Conservation (phyloP, 2,329 filamentous ascomycete genomes). For the Venturia asperata region DNA sequence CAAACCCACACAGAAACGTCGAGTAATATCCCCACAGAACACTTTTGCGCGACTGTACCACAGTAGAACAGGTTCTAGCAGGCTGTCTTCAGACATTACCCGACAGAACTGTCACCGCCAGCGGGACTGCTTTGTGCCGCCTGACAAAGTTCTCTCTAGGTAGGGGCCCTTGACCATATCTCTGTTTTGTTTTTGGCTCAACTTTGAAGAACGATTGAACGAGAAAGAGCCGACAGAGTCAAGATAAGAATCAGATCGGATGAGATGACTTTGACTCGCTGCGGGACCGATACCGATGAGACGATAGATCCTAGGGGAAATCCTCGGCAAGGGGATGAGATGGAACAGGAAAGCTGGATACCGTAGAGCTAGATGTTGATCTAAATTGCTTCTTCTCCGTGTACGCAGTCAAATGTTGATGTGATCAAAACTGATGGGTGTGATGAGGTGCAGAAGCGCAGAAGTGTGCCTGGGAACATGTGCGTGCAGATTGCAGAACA, state of each 20-base stretch:
- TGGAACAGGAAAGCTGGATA: background rate
- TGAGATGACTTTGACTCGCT: background rate
- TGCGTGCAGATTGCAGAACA: no score
- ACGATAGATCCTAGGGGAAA: background rate
- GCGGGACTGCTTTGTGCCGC: background rate
- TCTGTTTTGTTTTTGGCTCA: background rate
- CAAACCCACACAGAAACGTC: background rate
- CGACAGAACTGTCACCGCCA: background rate
- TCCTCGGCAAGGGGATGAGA: background rate
- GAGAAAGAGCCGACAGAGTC: background rate
- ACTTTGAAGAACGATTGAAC: background rate
- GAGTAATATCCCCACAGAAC: background rate
- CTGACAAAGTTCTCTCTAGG: background rate
- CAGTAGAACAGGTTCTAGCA: background rate
- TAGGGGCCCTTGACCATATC: background rate
- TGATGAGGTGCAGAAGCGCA: constrained; percentile 2
- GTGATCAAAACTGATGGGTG: background rate
- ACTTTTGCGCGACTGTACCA: background rate
- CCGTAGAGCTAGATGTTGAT: background rate
- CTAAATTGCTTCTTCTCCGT: background rate
- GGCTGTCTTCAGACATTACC: background rate
- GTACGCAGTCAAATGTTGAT: background rate
- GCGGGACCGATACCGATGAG: background rate
- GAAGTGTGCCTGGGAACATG: background rate
- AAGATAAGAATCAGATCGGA: background rate